Percentiles rank a stretch among this genome's conserved stretches.
phyloP scores from a whole-genome alignment of 305 asterid species.

The Vinca major region DNA sequence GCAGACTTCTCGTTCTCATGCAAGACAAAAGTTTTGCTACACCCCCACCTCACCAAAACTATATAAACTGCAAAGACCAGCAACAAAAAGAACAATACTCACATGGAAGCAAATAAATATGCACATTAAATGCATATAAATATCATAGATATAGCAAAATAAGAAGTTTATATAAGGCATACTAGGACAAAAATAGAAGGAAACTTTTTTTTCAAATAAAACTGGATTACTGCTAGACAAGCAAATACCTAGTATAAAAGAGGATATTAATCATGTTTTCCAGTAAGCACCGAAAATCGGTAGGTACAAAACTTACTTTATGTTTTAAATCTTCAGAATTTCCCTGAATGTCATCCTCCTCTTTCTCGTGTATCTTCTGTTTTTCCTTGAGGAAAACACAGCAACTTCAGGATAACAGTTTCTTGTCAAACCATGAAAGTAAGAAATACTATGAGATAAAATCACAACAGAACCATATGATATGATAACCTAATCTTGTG shows the following conservation, averaged over 20 bases:
- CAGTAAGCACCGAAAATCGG: not conserved
- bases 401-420: not conserved
- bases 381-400: not conserved
- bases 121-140: not conserved
- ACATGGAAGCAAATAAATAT: not conserved
- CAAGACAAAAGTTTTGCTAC: no score
- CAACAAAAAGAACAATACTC: not conserved
- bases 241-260: not conserved
- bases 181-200: not conserved
- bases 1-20: not conserved
- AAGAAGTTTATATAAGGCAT: not conserved
- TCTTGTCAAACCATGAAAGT: not conserved
- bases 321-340: not conserved
- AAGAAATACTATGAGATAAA: not conserved
- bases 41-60: no score
- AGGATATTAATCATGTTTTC: constrained; percentile 1
- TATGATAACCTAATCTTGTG: not conserved
- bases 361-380: not conserved
- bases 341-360: not conserved
- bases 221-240: not conserved
- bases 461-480: not conserved
- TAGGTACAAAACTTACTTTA: not conserved
- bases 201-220: no score
- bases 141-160: not conserved
- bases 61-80: not conserved